Base-by-base conservation (phyloP, 73 alveolate species). In the Stentor coeruleus region DNA sequence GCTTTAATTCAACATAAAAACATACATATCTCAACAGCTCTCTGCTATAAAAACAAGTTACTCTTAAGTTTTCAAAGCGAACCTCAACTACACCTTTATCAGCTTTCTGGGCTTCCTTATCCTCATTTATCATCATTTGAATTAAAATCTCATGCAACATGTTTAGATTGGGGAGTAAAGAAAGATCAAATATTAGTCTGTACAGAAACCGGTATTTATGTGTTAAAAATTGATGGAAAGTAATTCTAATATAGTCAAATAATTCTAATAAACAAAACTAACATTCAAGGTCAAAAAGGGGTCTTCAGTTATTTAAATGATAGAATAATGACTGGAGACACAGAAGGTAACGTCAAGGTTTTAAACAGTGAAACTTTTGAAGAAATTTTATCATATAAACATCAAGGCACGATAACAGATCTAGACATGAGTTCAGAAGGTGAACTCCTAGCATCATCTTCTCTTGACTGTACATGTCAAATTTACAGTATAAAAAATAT, bases 391-490 rank as follows among this genome's bases (percentile, higher is more conserved):
- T 20, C 20, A 26, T 66, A 31, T 33, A 15, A 20, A 20, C 89
- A 84, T 74, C 28, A 38, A 35, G 84, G 66, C 31, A 37, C 79
- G 31, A 37, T 84, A 33, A 41, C n/a, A 20, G 41, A 49, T 59
- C 20, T 84, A 3, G 89, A 84, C 36, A n/a, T 84, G 38, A 74
- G 75, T n/a, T 84, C 58, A 35, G 86, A 84, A 41, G 59, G 76
- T 3, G 72, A 84, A 11, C 39, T 76, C 33, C 3, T 84, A 60
- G 82, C 60, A 42, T 60, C 82, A 3, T 74, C 89, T 3, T 74
- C 72, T 3, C 58, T 3, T 3, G 89, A 84, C 41, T 28, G 84
- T 35, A 30, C 72, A 3, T 84, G 89, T 38, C 30, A 33, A 38
- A 49, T 84, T 35, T 66, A 76, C 72, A 81, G 76, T 31, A 35